phyloP scores from a whole-genome alignment of 1,139 yeast genomes.

The Starmera stellimalicola region DNA sequence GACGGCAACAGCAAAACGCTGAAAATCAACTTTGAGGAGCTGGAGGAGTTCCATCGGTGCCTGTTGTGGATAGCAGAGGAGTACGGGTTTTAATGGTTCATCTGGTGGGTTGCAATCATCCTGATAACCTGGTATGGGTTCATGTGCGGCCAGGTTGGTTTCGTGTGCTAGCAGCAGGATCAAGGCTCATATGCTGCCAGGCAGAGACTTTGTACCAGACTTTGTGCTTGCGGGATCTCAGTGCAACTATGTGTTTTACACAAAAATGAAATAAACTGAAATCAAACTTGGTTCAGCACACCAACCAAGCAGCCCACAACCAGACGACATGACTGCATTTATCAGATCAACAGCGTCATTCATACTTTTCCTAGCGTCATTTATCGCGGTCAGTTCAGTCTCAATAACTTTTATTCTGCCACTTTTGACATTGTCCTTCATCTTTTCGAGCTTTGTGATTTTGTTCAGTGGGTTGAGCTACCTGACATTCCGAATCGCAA shows the following conservation, averaged over 20 bases:
- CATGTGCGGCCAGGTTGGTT: too few relatives aligned
- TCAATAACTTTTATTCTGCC: slow-evolving; percentile 16
- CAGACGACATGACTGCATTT: slow-evolving; percentile 4
- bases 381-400: slow-evolving; percentile 6
- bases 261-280: not conserved
- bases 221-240: too few relatives aligned
- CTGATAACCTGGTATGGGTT: too few relatives aligned
- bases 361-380: slow-evolving; percentile 8
- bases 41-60: slow-evolving; percentile 56
- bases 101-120: too few relatives aligned
- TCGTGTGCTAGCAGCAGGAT: too few relatives aligned
- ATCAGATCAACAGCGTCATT: slow-evolving; percentile 12
- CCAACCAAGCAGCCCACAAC: not conserved
- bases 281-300: not conserved
- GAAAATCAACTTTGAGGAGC: slow-evolving; percentile 44
- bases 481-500: slow-evolving; percentile 14
- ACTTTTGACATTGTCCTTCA: slow-evolving; percentile 12
- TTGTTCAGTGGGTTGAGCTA: slow-evolving; percentile 18
- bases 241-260: too few relatives aligned
- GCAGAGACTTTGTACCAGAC: too few relatives aligned
- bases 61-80: slow-evolving; percentile 47
- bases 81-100: slow-evolving; percentile 1
- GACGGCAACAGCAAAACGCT: slow-evolving; percentile 23
- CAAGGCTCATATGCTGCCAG: too few relatives aligned
- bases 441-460: slow-evolving; percentile 18